phyloP scores from a whole-genome alignment of 495 filamentous ascomycete genomes.

The Extremus antarcticus region DNA sequence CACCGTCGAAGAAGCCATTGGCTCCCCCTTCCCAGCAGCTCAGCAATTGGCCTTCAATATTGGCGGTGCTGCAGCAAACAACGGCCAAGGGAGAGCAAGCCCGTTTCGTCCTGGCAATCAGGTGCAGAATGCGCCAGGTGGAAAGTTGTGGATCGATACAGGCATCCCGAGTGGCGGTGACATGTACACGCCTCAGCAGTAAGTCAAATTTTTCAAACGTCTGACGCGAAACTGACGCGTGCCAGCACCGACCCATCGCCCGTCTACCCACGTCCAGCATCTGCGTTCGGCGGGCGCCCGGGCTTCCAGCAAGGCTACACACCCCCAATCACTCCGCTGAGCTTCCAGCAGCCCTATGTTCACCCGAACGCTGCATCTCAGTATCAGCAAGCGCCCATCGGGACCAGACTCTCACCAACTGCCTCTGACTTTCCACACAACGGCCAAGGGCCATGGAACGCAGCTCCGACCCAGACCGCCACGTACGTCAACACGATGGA shows the following conservation, averaged over 20 bases:
- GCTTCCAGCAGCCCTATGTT: not conserved
- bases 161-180: conserved; percentile 55
- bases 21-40: conserved; percentile 37
- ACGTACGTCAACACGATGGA: conserved; percentile 76
- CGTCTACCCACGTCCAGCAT: conserved; percentile 4
- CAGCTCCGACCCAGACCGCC: conserved; percentile 1
- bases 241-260: conserved; percentile 7
- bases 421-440: conserved; percentile 63
- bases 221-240: not conserved
- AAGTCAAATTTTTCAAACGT: not conserved
- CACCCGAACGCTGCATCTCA: not conserved
- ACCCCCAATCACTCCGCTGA: conserved; percentile 25
- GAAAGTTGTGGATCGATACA: conserved; percentile 45
- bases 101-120: not conserved
- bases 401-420: conserved; percentile 73
- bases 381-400: conserved; percentile 40
- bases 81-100: not conserved
- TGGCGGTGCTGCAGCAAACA: not conserved
- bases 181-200: conserved; percentile 3
- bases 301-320: conserved; percentile 25
- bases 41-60: conserved; percentile 19
- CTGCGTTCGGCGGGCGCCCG: conserved; percentile 27
- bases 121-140: not conserved
- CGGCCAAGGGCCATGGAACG: conserved; percentile 18
- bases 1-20: conserved; percentile 62